Evolutionary conservation across 306 rosid species (phyloP).

Genomic region (Styphnolobium japonicum): DNA sequence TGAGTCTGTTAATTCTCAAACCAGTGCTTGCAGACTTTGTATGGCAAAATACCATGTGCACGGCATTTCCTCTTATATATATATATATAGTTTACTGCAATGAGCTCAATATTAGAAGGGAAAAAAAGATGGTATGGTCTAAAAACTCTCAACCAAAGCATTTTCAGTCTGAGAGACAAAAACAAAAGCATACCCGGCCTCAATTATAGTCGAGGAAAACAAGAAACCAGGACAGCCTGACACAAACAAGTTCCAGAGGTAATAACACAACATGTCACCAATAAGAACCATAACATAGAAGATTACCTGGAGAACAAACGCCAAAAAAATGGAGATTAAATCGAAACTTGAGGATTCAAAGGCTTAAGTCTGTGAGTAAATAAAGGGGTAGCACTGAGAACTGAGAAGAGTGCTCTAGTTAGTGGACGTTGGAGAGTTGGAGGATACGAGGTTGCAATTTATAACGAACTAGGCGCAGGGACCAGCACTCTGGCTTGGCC

Average conservation of each 20-base stretch:
- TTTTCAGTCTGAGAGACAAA: not conserved
- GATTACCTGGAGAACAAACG: slow-evolving; percentile 26
- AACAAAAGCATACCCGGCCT: not conserved
- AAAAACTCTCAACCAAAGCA: not conserved
- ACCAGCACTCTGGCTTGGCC: not conserved
- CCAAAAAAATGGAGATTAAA: not conserved
- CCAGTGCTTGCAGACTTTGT: not conserved
- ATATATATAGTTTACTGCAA: not conserved
- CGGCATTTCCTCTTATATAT: not conserved
- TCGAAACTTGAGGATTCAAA: slow-evolving; percentile 7
- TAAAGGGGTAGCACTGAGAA: not conserved
- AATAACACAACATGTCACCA: not conserved
- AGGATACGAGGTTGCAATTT: slow-evolving; percentile 11
- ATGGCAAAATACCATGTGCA: not conserved
- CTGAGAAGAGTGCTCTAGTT: not conserved
- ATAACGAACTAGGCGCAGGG: too few species aligned
- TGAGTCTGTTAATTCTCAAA: not conserved
- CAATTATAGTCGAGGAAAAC: too few species aligned
- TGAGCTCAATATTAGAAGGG: not conserved
- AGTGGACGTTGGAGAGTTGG: slow-evolving; percentile 16
- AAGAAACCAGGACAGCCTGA: not conserved
- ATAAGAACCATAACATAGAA: slow-evolving; percentile 17
- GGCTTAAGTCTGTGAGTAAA: not conserved
- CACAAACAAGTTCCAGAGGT: not conserved
- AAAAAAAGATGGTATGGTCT: not conserved